Conservation (phyloP, 148 eudicot species). For the Nepenthes gracilis region DNA sequence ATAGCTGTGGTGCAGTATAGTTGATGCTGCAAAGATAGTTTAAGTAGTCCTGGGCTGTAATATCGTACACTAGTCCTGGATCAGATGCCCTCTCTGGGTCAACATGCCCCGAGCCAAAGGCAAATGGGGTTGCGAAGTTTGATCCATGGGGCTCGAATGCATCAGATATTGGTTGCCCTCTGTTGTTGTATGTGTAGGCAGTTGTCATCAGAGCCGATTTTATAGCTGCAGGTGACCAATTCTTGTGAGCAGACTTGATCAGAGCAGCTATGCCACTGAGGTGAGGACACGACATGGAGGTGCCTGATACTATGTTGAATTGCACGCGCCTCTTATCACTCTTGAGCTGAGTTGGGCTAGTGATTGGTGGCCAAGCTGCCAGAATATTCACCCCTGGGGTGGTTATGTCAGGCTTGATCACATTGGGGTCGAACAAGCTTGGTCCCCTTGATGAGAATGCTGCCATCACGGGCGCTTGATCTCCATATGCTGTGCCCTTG, state of each 20-base stretch:
- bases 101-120: slow-evolving; percentile 68
- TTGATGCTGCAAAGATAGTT: slow-evolving; percentile 45
- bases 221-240: slow-evolving; percentile 69
- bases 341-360: slow-evolving; percentile 40
- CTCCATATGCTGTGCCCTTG: slow-evolving; percentile 32
- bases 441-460: slow-evolving; percentile 71
- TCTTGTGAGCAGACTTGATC: slow-evolving; percentile 37
- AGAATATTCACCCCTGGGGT: slow-evolving; percentile 63
- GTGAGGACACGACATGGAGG: slow-evolving; percentile 83
- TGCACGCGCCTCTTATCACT: slow-evolving; percentile 39
- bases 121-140: slow-evolving; percentile 46
- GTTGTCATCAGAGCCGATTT: slow-evolving; percentile 75
- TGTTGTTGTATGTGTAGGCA: slow-evolving; percentile 34
- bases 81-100: slow-evolving; percentile 52
- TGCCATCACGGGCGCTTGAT: slow-evolving; percentile 54
- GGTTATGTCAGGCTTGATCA: slow-evolving; percentile 68
- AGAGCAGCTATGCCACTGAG: slow-evolving; percentile 54
- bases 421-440: slow-evolving; percentile 37
- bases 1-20: slow-evolving; percentile 36
- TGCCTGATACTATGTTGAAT: slow-evolving; percentile 60
- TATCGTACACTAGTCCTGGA: slow-evolving; percentile 56
- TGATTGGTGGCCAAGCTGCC: slow-evolving; percentile 65
- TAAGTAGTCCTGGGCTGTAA: slow-evolving; percentile 36
- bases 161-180: slow-evolving; percentile 29
- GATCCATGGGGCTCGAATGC: slow-evolving; percentile 21